Evolutionary conservation across 805 yeast genomes (phyloP).

Genomic region (Cyberlindnera americana): DNA sequence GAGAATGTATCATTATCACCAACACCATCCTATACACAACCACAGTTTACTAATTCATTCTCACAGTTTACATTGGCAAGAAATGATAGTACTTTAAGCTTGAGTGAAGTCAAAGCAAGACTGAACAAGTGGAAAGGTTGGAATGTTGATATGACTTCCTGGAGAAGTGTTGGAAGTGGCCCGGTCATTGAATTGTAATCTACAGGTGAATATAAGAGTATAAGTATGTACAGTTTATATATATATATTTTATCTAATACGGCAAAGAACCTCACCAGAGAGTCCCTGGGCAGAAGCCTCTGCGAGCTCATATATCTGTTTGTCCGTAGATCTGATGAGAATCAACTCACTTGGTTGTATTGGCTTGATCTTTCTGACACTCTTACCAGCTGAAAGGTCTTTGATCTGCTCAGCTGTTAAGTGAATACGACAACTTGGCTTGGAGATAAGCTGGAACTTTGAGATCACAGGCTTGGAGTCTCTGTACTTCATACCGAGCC

Average conservation of each 20-base stretch:
- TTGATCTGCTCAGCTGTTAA: slow-evolving; percentile 62
- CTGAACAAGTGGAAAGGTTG: slow-evolving; percentile 76
- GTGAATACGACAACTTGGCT: slow-evolving; percentile 75
- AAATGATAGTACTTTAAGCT: slow-evolving; percentile 30
- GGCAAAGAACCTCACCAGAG: slow-evolving; percentile 78
- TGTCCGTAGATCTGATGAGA: slow-evolving; percentile 51
- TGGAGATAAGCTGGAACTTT: slow-evolving; percentile 69
- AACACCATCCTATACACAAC: slow-evolving; percentile 21
- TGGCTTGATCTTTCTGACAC: slow-evolving; percentile 73
- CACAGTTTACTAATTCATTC: slow-evolving; percentile 9
- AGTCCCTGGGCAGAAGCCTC: slow-evolving; percentile 77
- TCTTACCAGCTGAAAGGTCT: slow-evolving; percentile 70
- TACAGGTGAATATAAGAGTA: not conserved
- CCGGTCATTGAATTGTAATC: slow-evolving; percentile 47
- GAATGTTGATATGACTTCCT: slow-evolving; percentile 81
- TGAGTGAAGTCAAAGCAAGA: slow-evolving; percentile 52
- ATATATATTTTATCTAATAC: slow-evolving; percentile 63
- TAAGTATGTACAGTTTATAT: no score
- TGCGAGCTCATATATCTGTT: slow-evolving; percentile 64
- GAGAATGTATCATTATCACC: slow-evolving; percentile 22
- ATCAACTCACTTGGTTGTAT: slow-evolving; percentile 87
- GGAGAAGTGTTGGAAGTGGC: slow-evolving; percentile 73
- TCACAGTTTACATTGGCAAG: slow-evolving; percentile 19
- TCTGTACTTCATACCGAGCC: slow-evolving; percentile 90
- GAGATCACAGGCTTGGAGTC: slow-evolving; percentile 73